phyloP scores from a whole-genome alignment of 148 eudicot genomes.

The Nepenthes mirabilis region DNA sequence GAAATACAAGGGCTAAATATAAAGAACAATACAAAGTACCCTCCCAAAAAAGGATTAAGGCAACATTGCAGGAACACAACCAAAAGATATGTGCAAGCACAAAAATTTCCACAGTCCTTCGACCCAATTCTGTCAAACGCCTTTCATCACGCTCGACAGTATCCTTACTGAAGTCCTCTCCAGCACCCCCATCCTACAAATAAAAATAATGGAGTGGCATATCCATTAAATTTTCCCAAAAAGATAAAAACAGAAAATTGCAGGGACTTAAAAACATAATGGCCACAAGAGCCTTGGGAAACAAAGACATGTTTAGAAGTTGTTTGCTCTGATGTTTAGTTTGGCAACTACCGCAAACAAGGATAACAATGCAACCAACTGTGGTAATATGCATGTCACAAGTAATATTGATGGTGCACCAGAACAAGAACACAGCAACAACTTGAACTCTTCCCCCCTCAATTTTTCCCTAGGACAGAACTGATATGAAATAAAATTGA shows the following conservation, averaged over 20 bases:
- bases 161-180: slow-evolving; percentile 77
- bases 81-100: slow-evolving; percentile 78
- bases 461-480: no score
- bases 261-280: no score
- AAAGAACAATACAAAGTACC: background rate
- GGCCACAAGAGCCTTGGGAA: no score
- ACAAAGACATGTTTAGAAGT: no score
- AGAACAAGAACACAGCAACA: background rate
- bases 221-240: slow-evolving; percentile 1
- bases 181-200: slow-evolving; percentile 67
- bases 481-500: no score
- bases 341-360: no score
- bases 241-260: background rate
- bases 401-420: background rate
- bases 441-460: no score
- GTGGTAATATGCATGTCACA: no score
- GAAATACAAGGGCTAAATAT: background rate
- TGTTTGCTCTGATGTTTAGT: no score
- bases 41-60: background rate
- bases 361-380: no score
- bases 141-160: slow-evolving; percentile 87
- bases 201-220: slow-evolving; percentile 2
- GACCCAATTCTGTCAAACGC: slow-evolving; percentile 86
- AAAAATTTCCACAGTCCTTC: slow-evolving; percentile 91
- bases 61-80: slow-evolving; percentile 17